phyloP scores from a whole-genome alignment of 345 rosid species.

The Luvunga scandens region DNA sequence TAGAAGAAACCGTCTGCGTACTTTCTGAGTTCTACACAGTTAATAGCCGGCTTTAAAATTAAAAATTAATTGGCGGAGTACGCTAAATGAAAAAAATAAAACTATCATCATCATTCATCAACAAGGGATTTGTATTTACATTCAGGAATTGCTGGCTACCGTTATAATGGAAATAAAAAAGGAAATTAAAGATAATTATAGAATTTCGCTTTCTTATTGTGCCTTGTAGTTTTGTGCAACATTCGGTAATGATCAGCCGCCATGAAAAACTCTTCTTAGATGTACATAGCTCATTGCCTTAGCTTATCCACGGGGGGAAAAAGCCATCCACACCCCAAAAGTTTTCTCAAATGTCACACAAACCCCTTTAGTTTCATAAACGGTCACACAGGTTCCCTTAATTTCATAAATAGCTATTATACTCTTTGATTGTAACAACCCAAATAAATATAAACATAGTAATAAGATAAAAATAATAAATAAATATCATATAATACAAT shows the following conservation, averaged over 20 bases:
- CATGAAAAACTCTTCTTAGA: too few relatives aligned
- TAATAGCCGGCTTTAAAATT: constrained; percentile 3
- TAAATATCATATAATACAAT: too few relatives aligned
- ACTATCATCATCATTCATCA: not conserved
- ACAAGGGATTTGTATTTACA: not conserved
- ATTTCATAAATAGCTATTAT: too few relatives aligned
- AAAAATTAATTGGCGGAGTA: not conserved
- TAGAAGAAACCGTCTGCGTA: not conserved
- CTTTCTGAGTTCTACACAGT: not conserved
- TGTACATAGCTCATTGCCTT: too few relatives aligned
- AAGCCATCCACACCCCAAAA: too few relatives aligned
- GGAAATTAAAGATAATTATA: not conserved
- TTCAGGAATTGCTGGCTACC: not conserved
- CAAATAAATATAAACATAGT: too few relatives aligned
- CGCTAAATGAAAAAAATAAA: not conserved
- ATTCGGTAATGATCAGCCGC: not conserved
- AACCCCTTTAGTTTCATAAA: too few relatives aligned
- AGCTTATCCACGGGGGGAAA: too few relatives aligned
- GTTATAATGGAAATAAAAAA: not conserved
- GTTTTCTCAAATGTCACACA: too few relatives aligned
- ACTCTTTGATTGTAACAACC: too few relatives aligned
- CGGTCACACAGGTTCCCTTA: too few relatives aligned
- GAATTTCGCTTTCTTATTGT: not conserved
- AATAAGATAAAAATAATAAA: too few relatives aligned
- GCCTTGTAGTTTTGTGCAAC: not conserved